A percentile compares a stretch with the other conserved stretches of the same genome.
phyloP scores from a whole-genome alignment of 768 basidiomycete genomes.

The Chalciporus pseudorubinellus region DNA sequence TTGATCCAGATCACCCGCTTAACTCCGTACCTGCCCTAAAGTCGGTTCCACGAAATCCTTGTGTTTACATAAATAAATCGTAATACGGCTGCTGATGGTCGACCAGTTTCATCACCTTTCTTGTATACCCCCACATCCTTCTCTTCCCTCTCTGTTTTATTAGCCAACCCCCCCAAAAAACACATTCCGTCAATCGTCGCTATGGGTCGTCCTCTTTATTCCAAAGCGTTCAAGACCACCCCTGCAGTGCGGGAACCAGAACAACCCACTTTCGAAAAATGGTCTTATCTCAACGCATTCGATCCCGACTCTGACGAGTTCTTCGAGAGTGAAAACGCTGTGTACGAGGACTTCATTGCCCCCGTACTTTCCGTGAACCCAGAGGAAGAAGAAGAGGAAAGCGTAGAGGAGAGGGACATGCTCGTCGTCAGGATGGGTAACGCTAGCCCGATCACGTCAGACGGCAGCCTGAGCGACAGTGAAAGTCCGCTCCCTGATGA shows the following conservation, averaged over 20 bases:
- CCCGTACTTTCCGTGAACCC: conserved; percentile 23
- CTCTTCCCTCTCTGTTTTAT: conserved; percentile 24
- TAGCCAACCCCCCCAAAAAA: conserved; percentile 20
- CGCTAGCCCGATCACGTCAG: conserved; percentile 38
- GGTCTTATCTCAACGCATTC: conserved; percentile 65
- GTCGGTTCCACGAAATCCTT: conserved; percentile 1
- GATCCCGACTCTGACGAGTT: conserved; percentile 84
- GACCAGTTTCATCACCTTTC: background rate
- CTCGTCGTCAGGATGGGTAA: conserved; percentile 30
- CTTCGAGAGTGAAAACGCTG: conserved; percentile 53
- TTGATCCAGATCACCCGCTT: too few species aligned
- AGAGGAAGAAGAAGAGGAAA: conserved; percentile 21
- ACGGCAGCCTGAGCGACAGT: conserved; percentile 44
- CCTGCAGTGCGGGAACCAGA: conserved; percentile 49
- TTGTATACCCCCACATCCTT: conserved; percentile 14
- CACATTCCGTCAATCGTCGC: background rate
- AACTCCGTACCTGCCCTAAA: conserved; percentile 38
- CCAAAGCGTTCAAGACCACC: conserved; percentile 37
- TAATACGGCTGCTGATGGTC: conserved; percentile 9
- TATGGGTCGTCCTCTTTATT: conserved; percentile 65
- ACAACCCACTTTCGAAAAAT: conserved; percentile 46
- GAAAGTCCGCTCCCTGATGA: conserved; percentile 49
- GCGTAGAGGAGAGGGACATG: conserved; percentile 33
- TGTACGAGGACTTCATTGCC: conserved; percentile 65
- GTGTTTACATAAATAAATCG: too few species aligned